These are phyloP conservation scores for Sophora flavescens DNA, from an alignment of 306 rosid genomes.

Conservation along the genomic window DNA sequence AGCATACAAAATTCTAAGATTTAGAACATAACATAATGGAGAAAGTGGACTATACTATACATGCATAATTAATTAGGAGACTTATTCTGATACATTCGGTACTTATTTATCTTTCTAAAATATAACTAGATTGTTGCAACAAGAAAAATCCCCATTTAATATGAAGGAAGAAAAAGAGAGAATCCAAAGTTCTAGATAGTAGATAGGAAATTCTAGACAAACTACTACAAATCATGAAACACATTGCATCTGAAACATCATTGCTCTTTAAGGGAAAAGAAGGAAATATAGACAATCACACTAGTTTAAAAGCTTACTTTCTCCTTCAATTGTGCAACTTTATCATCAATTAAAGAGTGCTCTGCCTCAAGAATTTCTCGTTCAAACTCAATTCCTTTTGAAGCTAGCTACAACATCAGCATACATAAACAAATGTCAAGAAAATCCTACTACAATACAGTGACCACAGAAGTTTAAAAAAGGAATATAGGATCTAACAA, in stretches of 20 bases:
- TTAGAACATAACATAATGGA: neutral
- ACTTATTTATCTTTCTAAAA: conserved; percentile 36
- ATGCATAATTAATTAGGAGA: conserved; percentile 16
- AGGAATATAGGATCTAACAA: conserved; percentile 34
- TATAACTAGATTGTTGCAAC: neutral
- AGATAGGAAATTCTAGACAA: conserved; percentile 32
- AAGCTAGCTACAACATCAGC: conserved; percentile 63
- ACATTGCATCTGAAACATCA: conserved; percentile 26
- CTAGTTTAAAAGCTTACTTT: conserved; percentile 58
- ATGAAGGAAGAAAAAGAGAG: neutral
- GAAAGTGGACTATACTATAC: conserved; percentile 32
- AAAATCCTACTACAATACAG: conserved; percentile 31
- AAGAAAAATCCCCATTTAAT: conserved; percentile 13
- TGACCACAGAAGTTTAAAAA: conserved; percentile 25
- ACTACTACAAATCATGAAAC: conserved; percentile 21
- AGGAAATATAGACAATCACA: conserved; percentile 1
- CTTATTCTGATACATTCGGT: neutral
- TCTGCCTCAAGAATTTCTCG: conserved; percentile 88
- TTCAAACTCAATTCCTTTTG: conserved; percentile 83
- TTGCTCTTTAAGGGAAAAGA: conserved; percentile 22
- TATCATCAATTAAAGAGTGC: conserved; percentile 65
- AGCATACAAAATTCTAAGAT: conserved; percentile 5
- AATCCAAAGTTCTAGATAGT: neutral
- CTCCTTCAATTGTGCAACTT: conserved; percentile 71
- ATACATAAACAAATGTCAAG: conserved; percentile 42